Evolutionary conservation across 495 filamentous ascomycete species (phyloP).

Genomic region (Thermothielavioides terrestris): DNA sequence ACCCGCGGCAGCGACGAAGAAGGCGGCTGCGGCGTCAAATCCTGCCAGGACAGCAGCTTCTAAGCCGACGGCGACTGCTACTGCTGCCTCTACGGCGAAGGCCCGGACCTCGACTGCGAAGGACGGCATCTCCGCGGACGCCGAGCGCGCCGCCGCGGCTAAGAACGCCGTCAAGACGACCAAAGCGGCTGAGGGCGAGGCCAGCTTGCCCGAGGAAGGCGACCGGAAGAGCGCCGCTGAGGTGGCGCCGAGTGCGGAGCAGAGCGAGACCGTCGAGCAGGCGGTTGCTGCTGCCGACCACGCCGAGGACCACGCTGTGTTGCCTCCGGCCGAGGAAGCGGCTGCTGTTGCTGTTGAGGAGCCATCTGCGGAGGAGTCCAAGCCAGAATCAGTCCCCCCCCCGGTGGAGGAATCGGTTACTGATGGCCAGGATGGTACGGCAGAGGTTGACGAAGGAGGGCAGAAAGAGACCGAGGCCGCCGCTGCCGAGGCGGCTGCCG

Average conservation of each 20-base stretch:
- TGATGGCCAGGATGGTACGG: background rate
- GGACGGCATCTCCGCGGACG: constrained; percentile 8
- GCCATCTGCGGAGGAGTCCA: constrained; percentile 25
- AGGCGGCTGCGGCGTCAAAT: constrained; percentile 12
- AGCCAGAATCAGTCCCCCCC: constrained; percentile 7
- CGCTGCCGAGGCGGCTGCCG: background rate
- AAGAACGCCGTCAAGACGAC: constrained; percentile 18
- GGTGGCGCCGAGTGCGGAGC: constrained; percentile 23
- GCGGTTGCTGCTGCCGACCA: constrained; percentile 19
- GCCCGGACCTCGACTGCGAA: constrained; percentile 9
- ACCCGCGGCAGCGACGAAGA: constrained; percentile 8
- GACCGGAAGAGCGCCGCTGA: constrained; percentile 13
- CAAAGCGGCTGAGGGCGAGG: constrained; percentile 1
- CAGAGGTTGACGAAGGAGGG: background rate
- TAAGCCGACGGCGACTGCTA: no score
- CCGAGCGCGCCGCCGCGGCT: constrained; percentile 15
- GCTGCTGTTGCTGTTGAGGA: constrained; percentile 17
- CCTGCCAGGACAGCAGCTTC: constrained; percentile 11
- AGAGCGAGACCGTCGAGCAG: constrained; percentile 26
- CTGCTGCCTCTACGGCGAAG: background rate
- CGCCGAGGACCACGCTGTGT: constrained; percentile 6
- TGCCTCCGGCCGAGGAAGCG: background rate
- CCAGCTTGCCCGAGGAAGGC: background rate
- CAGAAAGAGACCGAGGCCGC: background rate
- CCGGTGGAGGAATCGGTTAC: constrained; percentile 1